A percentile compares a stretch with the other conserved stretches of the same genome.
phyloP scores from a whole-genome alignment of 2,329 filamentous ascomycete species.

The Neospermospora avenae region DNA sequence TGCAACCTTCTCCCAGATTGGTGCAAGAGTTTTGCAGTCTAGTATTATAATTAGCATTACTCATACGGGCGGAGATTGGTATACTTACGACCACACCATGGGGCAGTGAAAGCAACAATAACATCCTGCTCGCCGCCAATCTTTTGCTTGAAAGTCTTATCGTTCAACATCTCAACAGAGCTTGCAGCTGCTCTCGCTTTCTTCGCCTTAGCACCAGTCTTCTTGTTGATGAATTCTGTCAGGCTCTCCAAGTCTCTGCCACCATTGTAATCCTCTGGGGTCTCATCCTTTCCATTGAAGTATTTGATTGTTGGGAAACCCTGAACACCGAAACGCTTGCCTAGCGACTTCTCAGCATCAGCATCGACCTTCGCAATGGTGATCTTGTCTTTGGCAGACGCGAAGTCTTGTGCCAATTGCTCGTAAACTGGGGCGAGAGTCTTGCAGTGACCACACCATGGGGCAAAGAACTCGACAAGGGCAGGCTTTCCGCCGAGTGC shows the following conservation, averaged over 20 bases:
- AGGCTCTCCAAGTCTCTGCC: conserved; percentile 87
- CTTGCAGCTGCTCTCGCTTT: conserved; percentile 69
- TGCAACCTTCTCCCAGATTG: conserved; percentile 84
- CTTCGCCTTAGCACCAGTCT: conserved; percentile 81
- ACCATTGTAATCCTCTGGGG: conserved; percentile 79
- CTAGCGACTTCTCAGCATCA: conserved; percentile 80
- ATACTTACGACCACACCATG: conserved; percentile 89
- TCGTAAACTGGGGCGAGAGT: conserved; percentile 92
- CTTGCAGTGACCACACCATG: conserved; percentile 99
- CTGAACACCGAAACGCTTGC: conserved; percentile 82
- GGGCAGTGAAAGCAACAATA: conserved; percentile 93
- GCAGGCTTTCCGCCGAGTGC: conserved; percentile 92
- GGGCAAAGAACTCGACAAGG: conserved; percentile 96
- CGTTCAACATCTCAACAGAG: conserved; percentile 74
- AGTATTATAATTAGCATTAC: conserved; percentile 22
- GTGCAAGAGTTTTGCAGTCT: conserved; percentile 97
- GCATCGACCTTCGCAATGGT: conserved; percentile 95
- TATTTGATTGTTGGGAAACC: conserved; percentile 97
- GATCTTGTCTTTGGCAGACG: conserved; percentile 67
- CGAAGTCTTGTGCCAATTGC: conserved; percentile 74
- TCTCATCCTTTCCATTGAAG: conserved; percentile 92
- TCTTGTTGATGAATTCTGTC: conserved; percentile 75
- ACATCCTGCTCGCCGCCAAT: conserved; percentile 87
- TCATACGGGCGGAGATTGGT: neutral
- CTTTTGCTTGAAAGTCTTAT: conserved; percentile 70